A percentile compares a stretch with the other conserved stretches of the same genome.
Conservation (phyloP, 2,329 filamentous ascomycete species). For the Stagonosporopsis cucurbitacearum region DNA sequence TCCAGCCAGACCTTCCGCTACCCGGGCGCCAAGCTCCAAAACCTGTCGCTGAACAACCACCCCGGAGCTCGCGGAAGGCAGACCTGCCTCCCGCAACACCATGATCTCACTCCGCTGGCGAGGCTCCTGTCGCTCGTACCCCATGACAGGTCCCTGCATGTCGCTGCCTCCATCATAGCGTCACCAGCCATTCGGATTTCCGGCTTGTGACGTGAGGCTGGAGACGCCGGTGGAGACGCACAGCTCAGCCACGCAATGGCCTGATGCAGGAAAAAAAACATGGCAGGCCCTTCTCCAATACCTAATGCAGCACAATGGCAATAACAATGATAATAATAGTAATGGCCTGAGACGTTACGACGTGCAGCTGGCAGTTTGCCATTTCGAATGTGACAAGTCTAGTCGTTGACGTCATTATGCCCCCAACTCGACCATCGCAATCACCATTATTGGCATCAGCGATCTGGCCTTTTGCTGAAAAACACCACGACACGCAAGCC, state of each 20-base stretch:
- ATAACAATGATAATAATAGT: too few species aligned
- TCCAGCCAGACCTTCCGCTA: constrained; percentile 4
- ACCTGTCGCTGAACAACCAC: neutral
- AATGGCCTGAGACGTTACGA: too few species aligned
- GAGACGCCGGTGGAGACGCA: neutral
- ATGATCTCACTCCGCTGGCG: constrained; percentile 14
- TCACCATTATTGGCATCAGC: neutral
- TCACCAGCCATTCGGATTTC: constrained; percentile 7
- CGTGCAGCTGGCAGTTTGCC: neutral
- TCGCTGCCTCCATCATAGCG: neutral
- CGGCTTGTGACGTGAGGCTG: constrained; percentile 11
- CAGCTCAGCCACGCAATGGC: constrained; percentile 7
- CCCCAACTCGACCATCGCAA: neutral
- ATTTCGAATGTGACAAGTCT: neutral
- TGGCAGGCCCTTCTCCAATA: neutral
- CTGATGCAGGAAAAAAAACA: constrained; percentile 1
- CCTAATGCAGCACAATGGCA: neutral
- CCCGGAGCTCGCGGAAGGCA: constrained; percentile 4
- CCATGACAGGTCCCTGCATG: constrained; percentile 13
- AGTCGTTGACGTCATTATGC: constrained; percentile 9
- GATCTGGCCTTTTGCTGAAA: neutral
- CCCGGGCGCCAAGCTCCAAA: constrained; percentile 7
- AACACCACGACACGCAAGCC: constrained; percentile 4
- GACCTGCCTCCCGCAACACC: constrained; percentile 7
- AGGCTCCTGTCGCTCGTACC: neutral